Base-by-base conservation (phyloP, 2,329 filamentous ascomycete genomes). In the Davidsoniella virescens region DNA sequence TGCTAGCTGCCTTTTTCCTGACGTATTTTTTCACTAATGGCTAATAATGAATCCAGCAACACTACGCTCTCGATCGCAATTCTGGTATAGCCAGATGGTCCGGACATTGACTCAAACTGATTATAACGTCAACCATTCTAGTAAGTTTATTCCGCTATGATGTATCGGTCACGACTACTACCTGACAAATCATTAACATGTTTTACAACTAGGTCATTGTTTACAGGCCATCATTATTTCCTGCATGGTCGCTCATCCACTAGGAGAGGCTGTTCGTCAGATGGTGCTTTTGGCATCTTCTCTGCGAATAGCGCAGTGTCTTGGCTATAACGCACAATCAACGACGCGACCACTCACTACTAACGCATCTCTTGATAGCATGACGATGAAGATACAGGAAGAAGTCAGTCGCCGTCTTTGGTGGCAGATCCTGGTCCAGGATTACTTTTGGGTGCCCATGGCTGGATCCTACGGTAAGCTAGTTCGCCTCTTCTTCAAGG, bases 391-490 rank as follows among this genome's bases (percentile, higher is more conserved):
- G 23, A 50, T 47, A 25, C 37, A 40, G 12, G 47, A 53, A 29
- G 47, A 53, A 40, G 38, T 53, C 33, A 25, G 41, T 3, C 47
- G 51, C 8, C 47, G 51, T 23, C 45, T 53, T n/a, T 53, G 51
- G 51, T 53, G 51, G 51, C 51, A 53, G 39, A 50, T 53, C 33
- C 18, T 53, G 36, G 43, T 53, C 12, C 51, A 53, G 25, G 51
- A 53, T 18, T 53, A 53, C 43, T 53, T 53, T 42, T 29, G 45
- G 26, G 51, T 53, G 26, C 51, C 51, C n/a, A 53, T 53, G 51
- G 51, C 51, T 10, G 51, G 51, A 18, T 50, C 47, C 12, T 53
- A 53, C 43, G 47, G 47, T 49, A 49, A 9, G 47, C 42, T 18
- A 10, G 23, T 12, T 37, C 17, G 26, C 8, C n/a, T 10, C 16